phyloP scores from a whole-genome alignment of 2,329 filamentous ascomycete species.

The Mariannaea sp. region DNA sequence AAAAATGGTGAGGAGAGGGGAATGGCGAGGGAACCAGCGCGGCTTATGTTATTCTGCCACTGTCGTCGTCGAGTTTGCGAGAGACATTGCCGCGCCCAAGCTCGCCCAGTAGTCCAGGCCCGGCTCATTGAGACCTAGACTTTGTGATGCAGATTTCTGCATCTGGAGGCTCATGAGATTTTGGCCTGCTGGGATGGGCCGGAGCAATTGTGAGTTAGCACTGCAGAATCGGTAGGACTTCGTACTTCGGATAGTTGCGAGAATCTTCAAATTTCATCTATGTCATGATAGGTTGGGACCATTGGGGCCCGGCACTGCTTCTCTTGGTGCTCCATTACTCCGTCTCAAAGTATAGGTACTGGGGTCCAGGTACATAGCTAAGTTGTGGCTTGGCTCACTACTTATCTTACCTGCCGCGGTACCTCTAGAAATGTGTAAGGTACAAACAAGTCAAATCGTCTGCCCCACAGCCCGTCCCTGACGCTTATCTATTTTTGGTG shows the following conservation, averaged over 20 bases:
- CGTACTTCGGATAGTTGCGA: background rate
- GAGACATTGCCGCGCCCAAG: slow-evolving; percentile 45
- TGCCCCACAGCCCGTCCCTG: too few species aligned
- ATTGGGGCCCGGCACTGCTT: too few species aligned
- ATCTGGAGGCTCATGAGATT: slow-evolving; percentile 29
- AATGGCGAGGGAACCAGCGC: slow-evolving; percentile 10
- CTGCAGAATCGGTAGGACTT: background rate
- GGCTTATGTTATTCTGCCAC: slow-evolving; percentile 20
- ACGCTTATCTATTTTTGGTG: slow-evolving; percentile 5
- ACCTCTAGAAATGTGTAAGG: too few species aligned
- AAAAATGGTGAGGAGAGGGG: slow-evolving; percentile 8
- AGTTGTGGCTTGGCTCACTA: too few species aligned
- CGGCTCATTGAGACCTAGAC: slow-evolving; percentile 44
- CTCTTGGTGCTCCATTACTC: too few species aligned
- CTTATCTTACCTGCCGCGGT: too few species aligned
- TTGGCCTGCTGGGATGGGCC: background rate
- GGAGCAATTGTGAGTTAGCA: background rate
- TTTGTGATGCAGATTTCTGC: slow-evolving; percentile 24
- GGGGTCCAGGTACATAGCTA: too few species aligned
- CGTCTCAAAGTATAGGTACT: too few species aligned
- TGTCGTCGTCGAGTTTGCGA: slow-evolving; percentile 27
- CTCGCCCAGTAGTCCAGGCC: slow-evolving; percentile 45
- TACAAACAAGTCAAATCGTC: too few species aligned
- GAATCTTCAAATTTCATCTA: too few species aligned
- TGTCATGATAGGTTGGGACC: too few species aligned